Base-by-base conservation (phyloP, 768 basidiomycete genomes). In the Sporobolomyces roseus region DNA sequence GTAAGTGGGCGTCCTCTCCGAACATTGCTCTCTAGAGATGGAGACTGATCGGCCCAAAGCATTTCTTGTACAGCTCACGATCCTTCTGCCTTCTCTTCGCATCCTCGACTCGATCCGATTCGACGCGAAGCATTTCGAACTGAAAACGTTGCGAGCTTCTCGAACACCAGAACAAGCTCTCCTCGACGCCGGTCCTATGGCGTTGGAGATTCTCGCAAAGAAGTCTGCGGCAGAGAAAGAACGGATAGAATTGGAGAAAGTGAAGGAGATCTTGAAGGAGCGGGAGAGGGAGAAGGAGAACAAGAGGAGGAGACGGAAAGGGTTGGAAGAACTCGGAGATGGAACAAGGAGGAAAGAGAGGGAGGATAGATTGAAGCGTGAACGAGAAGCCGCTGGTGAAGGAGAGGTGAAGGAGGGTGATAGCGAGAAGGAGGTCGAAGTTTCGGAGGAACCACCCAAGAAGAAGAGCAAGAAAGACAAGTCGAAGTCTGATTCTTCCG, bases 61-160 rank as follows among this genome's bases (percentile, higher is more conserved):
- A 32, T 17, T 19, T 3, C 25, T 23, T 19, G 21, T 5, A 41
- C 38, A 73, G 72, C 51, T 75, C 30, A 69, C 59, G 17, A 65
- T 71, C 61, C 60, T 70, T 36, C 68, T 75, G 32, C 74, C 74
- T 21, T 35, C 49, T 1, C 70, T 75, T 13, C 70, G 74, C 17
- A 75, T 74, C 59, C 68, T 75, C 61, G 72, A 75, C 56, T 70
- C 65, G 59, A 36, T 54, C 30, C 74, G 74, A 29, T 74, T 74
- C 68, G 74, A 75, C 55, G 55, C 70, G 36, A 72, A 74, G 29
- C 56, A 50, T 58, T 51, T 63, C 45, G 72, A 71, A 35, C 64
- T 73, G 14, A 75, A 75, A 32, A 48, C 56, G 21, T 21, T 25
- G 8, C 69, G 69, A 23, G 52, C 54, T 1, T 25, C 58, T 8